Base-by-base conservation (phyloP, 352 stramenopile species). In the Globisporangium apiculatum region DNA sequence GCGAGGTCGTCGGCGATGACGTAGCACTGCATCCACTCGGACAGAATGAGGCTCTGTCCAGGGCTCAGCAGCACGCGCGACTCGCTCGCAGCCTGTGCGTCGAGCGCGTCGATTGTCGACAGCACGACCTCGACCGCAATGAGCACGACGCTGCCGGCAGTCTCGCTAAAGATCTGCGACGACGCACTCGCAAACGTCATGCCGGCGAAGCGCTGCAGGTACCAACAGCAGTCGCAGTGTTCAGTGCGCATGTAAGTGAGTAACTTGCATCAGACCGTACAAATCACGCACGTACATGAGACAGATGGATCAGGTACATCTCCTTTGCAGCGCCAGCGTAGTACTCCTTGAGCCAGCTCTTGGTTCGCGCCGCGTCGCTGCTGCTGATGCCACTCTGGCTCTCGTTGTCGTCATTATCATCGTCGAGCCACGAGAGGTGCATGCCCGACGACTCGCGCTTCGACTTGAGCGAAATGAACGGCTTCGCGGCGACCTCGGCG, bases 221-320 rank as follows among this genome's bases (percentile, higher is more conserved):
- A 17, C 15, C 15, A 31, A 17, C n/a, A 35, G 6, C 5, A 47
- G 42, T 42, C 38, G 18, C 12, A 15, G 3, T 31, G 24, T 31
- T 31, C 24, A 14, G 40, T 43, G 40, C 11, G 40, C 7, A 12
- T 50, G 46, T 2, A 15, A 50, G 46, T 11, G 46, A 35, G 17
- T 24, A 17, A 31, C 24, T 31, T 31, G 24, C 3, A 3, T 31
- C 24, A 31, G 24, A 31, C 24, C 3, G 18, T 15, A 17, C 17
- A 35, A 36, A 6, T n/a, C 8, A 38, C 11, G 14, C 14, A 36
- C 5, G 48, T 48, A 86, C 75, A 71, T 87, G 89, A 14, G 79
- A 90, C 9, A 92, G 65, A 42, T 79, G 76, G 37, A 94, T 86
- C 18, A 92, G 62, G 50, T 94, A 94, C 71, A 94, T 92, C 62